phyloP scores from a whole-genome alignment of 495 filamentous ascomycete genomes.

The Penicillium longicatenatum region DNA sequence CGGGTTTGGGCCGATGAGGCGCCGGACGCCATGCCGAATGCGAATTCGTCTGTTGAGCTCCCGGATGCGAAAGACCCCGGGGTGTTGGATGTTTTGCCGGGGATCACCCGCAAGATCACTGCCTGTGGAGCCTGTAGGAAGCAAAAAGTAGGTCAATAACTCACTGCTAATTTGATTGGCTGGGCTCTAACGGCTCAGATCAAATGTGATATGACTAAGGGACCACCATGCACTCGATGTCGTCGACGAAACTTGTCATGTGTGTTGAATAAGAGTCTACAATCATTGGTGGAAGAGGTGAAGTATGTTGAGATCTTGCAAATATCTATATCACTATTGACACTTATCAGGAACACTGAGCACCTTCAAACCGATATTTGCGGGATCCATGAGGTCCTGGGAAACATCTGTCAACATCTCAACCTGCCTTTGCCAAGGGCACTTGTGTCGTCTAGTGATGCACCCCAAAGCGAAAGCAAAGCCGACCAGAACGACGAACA shows the following conservation, averaged over 20 bases:
- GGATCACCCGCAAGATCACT: slow-evolving; percentile 48
- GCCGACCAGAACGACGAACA: slow-evolving; percentile 16
- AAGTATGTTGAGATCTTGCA: slow-evolving; percentile 17
- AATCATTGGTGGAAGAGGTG: slow-evolving; percentile 43
- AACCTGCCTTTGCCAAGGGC: slow-evolving; percentile 19
- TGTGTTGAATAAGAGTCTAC: slow-evolving; percentile 47
- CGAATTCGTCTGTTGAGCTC: slow-evolving; percentile 4
- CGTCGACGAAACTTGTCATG: slow-evolving; percentile 41
- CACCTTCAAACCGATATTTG: slow-evolving; percentile 21
- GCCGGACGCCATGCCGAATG: slow-evolving; percentile 20
- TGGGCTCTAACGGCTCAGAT: slow-evolving; percentile 30
- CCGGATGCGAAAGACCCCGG: slow-evolving; percentile 12
- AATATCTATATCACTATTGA: background rate
- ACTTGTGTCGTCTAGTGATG: slow-evolving; percentile 16
- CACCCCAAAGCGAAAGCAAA: slow-evolving; percentile 5
- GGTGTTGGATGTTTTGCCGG: slow-evolving; percentile 30
- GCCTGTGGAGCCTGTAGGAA: slow-evolving; percentile 49
- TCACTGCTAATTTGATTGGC: slow-evolving; percentile 11
- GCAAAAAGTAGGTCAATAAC: slow-evolving; percentile 35
- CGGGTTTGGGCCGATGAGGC: slow-evolving; percentile 19
- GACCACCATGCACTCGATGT: slow-evolving; percentile 43
- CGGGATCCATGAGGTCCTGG: slow-evolving; percentile 13
- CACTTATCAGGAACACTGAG: slow-evolving; percentile 22
- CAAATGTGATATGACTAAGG: slow-evolving; percentile 45
- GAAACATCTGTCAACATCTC: slow-evolving; percentile 19